Evolutionary conservation across 75 land plant genomes (phyloP).

Genomic region (Cryptomeria japonica): DNA sequence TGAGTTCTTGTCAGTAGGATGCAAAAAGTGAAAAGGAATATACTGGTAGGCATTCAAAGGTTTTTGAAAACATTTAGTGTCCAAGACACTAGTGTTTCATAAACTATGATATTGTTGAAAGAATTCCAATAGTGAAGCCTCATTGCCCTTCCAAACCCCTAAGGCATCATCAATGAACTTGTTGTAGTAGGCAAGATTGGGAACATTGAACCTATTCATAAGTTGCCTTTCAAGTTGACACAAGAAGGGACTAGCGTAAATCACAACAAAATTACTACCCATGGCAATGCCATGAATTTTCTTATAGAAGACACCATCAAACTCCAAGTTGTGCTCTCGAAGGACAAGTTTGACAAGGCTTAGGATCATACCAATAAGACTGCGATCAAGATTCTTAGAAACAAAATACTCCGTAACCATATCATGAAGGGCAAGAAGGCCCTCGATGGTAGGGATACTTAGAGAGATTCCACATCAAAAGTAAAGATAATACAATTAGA

Average conservation of each 20-base stretch:
- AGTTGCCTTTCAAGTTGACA: not conserved
- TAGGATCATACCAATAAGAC: not conserved
- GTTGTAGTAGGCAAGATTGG: not conserved
- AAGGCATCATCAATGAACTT: conserved; percentile 14
- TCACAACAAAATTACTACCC: conserved; percentile 10
- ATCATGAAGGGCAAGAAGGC: too few species aligned
- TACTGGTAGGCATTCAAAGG: conserved; percentile 5
- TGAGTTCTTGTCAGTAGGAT: not conserved
- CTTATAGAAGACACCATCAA: not conserved
- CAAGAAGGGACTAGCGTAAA: conserved; percentile 11
- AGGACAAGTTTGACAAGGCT: not conserved
- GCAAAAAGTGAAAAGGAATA: conserved; percentile 5
- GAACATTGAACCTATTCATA: too few species aligned
- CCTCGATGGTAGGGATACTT: too few species aligned
- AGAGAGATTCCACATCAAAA: too few species aligned
- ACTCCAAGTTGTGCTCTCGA: not conserved
- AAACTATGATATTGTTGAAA: not conserved
- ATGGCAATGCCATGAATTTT: conserved; percentile 13
- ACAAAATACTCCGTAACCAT: not conserved
- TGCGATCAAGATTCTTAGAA: too few species aligned
- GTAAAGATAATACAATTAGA: too few species aligned
- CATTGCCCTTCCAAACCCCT: not conserved
- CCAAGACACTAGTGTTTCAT: not conserved
- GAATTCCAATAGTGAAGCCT: not conserved
- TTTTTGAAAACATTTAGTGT: conserved; percentile 6